Evolutionary conservation across 2,329 filamentous ascomycete genomes (phyloP).

Genomic region (Phoma sp.): DNA sequence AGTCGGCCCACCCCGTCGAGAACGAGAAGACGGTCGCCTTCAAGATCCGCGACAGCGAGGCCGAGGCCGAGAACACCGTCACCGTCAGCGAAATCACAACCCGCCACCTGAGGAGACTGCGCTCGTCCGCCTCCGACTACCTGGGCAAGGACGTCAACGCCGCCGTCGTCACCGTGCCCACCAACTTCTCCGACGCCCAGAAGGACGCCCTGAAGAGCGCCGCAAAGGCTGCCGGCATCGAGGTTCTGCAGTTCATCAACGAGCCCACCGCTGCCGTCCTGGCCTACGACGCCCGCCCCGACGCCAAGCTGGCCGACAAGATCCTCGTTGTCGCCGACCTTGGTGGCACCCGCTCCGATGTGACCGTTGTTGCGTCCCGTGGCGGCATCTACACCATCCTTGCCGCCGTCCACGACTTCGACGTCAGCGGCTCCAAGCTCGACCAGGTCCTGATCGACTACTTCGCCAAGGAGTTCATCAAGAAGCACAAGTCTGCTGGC

Average conservation of each 20-base stretch:
- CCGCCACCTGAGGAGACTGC: constrained; percentile 82
- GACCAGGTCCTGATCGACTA: constrained; percentile 94
- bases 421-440: constrained; percentile 83
- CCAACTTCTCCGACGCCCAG: constrained; percentile 89
- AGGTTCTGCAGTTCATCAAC: constrained; percentile 90
- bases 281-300: constrained; percentile 87
- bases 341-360: constrained; percentile 90
- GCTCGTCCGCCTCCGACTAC: constrained; percentile 86
- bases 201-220: constrained; percentile 80
- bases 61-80: constrained; percentile 67
- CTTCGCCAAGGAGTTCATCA: constrained; percentile 98
- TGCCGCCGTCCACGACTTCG: constrained; percentile 93
- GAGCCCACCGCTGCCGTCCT: constrained; percentile 90
- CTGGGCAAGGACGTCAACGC: constrained; percentile 92
- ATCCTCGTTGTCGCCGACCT: constrained; percentile 90
- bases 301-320: constrained; percentile 81
- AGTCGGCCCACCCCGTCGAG: constrained; percentile 87
- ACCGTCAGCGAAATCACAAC: constrained; percentile 82
- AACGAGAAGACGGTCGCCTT: constrained; percentile 77
- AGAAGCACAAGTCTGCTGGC: constrained; percentile 79
- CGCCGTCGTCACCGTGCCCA: constrained; percentile 93
- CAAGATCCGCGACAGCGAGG: constrained; percentile 76
- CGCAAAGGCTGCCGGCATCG: constrained; percentile 80
- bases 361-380: constrained; percentile 87
- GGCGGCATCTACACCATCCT: constrained; percentile 97